phyloP scores from a whole-genome alignment of 805 yeast species.

The Hanseniaspora vineae region DNA sequence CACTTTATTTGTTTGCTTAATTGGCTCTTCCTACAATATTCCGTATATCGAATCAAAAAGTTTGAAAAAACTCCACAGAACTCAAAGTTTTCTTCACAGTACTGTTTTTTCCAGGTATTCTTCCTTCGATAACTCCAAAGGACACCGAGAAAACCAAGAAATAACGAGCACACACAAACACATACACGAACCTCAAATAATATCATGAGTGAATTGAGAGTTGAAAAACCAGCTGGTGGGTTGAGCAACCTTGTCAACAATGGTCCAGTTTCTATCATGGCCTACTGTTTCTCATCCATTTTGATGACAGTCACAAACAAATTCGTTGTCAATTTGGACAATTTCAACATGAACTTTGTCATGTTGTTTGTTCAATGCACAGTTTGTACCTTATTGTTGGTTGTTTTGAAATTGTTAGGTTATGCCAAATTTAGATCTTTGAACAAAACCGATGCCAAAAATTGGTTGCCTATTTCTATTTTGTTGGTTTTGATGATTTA shows the following conservation, averaged over 20 bases:
- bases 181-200: neutral
- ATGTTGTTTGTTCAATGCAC: conserved; percentile 78
- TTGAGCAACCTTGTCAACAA: conserved; percentile 28
- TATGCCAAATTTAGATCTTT: conserved; percentile 78
- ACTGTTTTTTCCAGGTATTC: too few relatives aligned
- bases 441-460: conserved; percentile 78
- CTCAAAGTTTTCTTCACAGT: too few relatives aligned
- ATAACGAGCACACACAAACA: neutral
- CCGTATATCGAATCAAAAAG: too few relatives aligned
- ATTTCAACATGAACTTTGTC: conserved; percentile 75
- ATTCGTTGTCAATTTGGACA: conserved; percentile 65
- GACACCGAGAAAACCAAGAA: neutral
- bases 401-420: conserved; percentile 58
- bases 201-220: conserved; percentile 1
- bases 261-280: conserved; percentile 52
- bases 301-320: conserved; percentile 97
- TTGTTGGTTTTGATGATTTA: conserved; percentile 87
- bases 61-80: too few relatives aligned
- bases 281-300: conserved; percentile 89
- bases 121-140: too few relatives aligned
- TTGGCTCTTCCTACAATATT: too few relatives aligned
- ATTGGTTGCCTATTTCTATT: conserved; percentile 91
- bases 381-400: conserved; percentile 68
- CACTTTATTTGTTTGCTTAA: too few relatives aligned
- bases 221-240: conserved; percentile 9